Evolutionary conservation across 2,329 filamentous ascomycete species (phyloP).

Genomic region (Westerdykella sp.): DNA sequence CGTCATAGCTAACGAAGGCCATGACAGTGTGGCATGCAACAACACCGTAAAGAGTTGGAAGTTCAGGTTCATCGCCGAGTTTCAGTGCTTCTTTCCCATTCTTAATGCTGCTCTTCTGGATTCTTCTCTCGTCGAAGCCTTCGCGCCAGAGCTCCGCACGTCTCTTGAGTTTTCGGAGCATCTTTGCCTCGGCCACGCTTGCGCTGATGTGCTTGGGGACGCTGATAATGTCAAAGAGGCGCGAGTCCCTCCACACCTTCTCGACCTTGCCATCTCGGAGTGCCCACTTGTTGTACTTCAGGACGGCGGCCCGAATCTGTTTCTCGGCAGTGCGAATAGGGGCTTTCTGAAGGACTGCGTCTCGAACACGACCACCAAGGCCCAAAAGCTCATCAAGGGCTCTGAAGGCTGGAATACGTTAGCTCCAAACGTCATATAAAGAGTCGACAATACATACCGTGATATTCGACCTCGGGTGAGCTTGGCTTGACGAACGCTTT

Average conservation of each 20-base stretch:
- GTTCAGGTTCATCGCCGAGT: conserved; percentile 8
- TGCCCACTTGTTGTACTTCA: conserved; percentile 50
- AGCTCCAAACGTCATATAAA: conserved; percentile 3
- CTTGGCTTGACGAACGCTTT: conserved; percentile 44
- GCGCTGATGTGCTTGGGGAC: conserved; percentile 38
- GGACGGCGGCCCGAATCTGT: conserved; percentile 40
- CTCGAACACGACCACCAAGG: conserved; percentile 48
- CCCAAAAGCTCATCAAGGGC: conserved; percentile 47
- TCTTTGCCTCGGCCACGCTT: conserved; percentile 36
- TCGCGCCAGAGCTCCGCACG: conserved; percentile 42
- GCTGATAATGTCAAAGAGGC: conserved; percentile 43
- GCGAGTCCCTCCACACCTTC: conserved; percentile 30
- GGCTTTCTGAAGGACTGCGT: conserved; percentile 39
- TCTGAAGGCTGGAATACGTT: conserved; percentile 40
- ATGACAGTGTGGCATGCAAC: conserved; percentile 47
- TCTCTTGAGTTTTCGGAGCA: conserved; percentile 40
- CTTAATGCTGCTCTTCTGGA: conserved; percentile 1
- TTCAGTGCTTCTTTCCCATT: background rate
- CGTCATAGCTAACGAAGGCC: conserved; percentile 48
- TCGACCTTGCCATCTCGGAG: conserved; percentile 44
- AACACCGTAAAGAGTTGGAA: conserved; percentile 50
- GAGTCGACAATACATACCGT: conserved; percentile 29
- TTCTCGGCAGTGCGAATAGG: conserved; percentile 31
- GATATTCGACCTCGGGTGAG: conserved; percentile 40
- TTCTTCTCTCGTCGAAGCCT: conserved; percentile 24